Conservation (phyloP, 257 asterid genomes). For the Scutellaria baicalensis region DNA sequence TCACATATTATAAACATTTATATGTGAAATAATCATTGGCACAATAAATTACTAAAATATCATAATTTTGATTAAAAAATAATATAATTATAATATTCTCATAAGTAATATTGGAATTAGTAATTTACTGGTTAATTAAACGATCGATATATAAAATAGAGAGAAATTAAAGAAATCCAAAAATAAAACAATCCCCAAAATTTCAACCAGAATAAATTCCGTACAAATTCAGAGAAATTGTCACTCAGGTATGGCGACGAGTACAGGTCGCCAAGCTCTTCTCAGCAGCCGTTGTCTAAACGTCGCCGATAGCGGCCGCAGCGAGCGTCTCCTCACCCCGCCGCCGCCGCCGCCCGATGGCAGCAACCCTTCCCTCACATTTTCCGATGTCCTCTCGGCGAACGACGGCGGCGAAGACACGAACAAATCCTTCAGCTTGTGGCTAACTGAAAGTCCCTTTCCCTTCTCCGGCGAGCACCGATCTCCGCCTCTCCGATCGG, state of each 20-base stretch:
- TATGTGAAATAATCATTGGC: no score
- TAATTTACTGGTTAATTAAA: no score
- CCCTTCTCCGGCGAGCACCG: conserved; percentile 18
- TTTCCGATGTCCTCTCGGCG: conserved; percentile 32
- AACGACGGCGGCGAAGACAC: conserved; percentile 65
- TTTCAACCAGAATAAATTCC: not conserved
- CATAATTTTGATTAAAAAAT: no score
- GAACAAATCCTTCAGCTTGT: conserved; percentile 55
- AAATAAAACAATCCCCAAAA: not conserved
- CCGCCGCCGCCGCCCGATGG: conserved; percentile 19
- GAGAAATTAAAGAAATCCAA: not conserved
- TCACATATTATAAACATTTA: no score
- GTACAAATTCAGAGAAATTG: not conserved
- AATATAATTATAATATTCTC: no score
- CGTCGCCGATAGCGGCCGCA: conserved; percentile 51
- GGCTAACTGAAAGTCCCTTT: conserved; percentile 21
- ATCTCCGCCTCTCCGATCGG: conserved; percentile 26
- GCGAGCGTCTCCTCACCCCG: conserved; percentile 24
- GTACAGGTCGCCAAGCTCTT: conserved; percentile 64
- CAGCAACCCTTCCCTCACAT: conserved; percentile 30
- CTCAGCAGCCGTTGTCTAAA: conserved; percentile 50
- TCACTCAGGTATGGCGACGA: conserved; percentile 52
- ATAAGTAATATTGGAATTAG: no score
- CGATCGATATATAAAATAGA: no score
- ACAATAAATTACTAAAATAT: no score